Evolutionary conservation across 2,329 filamentous ascomycete species (phyloP).

Genomic region (Zalaria sp.): DNA sequence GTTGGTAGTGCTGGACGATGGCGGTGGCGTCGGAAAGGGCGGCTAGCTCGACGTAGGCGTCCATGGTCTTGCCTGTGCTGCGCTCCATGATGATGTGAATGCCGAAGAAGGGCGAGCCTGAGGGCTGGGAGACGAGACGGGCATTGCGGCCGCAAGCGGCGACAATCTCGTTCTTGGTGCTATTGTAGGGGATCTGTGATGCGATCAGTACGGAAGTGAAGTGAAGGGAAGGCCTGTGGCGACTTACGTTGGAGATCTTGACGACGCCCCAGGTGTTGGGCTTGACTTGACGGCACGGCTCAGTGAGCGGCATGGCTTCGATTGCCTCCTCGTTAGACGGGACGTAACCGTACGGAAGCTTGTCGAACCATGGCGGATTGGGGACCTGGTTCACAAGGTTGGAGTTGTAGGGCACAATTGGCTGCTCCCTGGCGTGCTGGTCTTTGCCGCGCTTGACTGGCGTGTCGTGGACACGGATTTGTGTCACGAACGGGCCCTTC

Average conservation of each 20-base stretch:
- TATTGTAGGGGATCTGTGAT: conserved; percentile 35
- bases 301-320: conserved; percentile 14
- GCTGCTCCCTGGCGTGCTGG: background rate
- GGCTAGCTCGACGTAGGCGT: conserved; percentile 37
- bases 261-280: conserved; percentile 15
- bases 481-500: background rate
- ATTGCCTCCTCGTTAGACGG: conserved; percentile 14
- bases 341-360: background rate
- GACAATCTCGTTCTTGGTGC: conserved; percentile 33
- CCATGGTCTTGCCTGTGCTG: conserved; percentile 41
- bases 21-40: conserved; percentile 22
- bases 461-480: background rate
- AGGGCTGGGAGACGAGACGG: conserved; percentile 19
- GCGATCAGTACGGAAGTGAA: conserved; percentile 1
- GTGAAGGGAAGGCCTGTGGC: background rate
- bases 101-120: conserved; percentile 23
- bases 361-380: conserved; percentile 4
- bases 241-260: conserved; percentile 17
- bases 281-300: conserved; percentile 5
- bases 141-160: conserved; percentile 32
- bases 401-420: background rate
- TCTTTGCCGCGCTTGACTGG: background rate
- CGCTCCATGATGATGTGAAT: conserved; percentile 46
- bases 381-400: conserved; percentile 1
- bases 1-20: conserved; percentile 22